Evolutionary conservation across 306 rosid species (phyloP).

Genomic region (Begonia peltatifolia): DNA sequence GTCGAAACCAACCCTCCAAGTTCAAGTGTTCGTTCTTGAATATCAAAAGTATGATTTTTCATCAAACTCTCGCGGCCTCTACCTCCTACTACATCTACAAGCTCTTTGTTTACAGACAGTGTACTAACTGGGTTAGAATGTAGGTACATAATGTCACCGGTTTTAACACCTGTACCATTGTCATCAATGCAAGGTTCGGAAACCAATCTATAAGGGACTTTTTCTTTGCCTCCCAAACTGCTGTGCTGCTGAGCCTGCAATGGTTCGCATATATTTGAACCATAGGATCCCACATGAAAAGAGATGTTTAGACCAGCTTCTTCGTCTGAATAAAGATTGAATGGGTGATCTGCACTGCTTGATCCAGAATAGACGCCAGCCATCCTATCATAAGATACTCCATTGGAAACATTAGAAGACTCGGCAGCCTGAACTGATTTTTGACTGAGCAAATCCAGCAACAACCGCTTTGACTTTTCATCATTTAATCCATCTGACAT

Average conservation of each 20-base stretch:
- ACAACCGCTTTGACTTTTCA: conserved; percentile 35
- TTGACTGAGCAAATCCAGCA: conserved; percentile 43
- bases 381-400: conserved; percentile 7
- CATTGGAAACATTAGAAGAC: conserved; percentile 17
- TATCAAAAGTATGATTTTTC: conserved; percentile 19
- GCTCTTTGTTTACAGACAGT: conserved; percentile 20
- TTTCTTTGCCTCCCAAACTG: conserved; percentile 22
- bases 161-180: conserved; percentile 15
- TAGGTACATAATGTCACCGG: conserved; percentile 14
- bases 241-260: conserved; percentile 17
- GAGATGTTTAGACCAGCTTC: conserved; percentile 26
- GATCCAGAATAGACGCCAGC: conserved; percentile 25
- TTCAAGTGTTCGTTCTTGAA: conserved; percentile 26
- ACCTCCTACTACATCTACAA: conserved; percentile 19
- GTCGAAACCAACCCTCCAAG: conserved; percentile 18
- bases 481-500: conserved; percentile 43
- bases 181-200: conserved; percentile 19
- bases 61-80: conserved; percentile 21
- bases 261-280: conserved; percentile 21
- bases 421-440: conserved; percentile 25
- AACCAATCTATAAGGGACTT: conserved; percentile 15
- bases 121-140: conserved; percentile 12
- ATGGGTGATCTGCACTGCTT: conserved; percentile 23
- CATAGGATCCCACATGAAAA: conserved; percentile 28
- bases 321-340: conserved; percentile 19